Percentiles rank a stretch among this genome's conserved stretches.
Conservation (phyloP, 495 filamentous ascomycete genomes). For the Xylaria nigripes region DNA sequence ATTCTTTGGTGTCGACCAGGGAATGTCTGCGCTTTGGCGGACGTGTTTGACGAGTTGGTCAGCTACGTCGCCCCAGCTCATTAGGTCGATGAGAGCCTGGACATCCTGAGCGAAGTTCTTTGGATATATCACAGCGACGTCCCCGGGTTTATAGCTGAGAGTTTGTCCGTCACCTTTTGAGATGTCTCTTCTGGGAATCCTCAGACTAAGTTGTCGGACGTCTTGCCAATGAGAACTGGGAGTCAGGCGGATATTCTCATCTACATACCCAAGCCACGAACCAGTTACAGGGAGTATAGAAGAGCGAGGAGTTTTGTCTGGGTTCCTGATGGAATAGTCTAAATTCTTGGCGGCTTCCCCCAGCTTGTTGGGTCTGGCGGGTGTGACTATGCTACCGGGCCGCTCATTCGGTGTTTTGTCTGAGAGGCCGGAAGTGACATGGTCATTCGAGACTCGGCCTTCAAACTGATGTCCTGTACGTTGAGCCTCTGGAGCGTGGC, state of each 20-base stretch:
- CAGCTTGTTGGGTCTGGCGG: slow-evolving; percentile 29
- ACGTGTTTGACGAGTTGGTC: slow-evolving; percentile 47
- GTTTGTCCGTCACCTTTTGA: no score
- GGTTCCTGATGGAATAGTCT: slow-evolving; percentile 1
- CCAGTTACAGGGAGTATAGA: slow-evolving; percentile 50
- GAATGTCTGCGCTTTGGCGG: slow-evolving; percentile 29
- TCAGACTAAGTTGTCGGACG: slow-evolving; percentile 58
- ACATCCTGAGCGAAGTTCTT: slow-evolving; percentile 81
- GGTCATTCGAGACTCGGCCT: not conserved
- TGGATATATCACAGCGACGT: slow-evolving; percentile 70
- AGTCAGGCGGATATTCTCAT: slow-evolving; percentile 64
- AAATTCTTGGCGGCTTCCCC: slow-evolving; percentile 31
- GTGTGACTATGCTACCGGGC: slow-evolving; percentile 15
- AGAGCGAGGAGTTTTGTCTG: slow-evolving; percentile 24
- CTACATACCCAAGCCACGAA: slow-evolving; percentile 35
- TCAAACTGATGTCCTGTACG: not conserved
- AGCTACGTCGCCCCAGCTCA: slow-evolving; percentile 66
- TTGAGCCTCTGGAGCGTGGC: not conserved
- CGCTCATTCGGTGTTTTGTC: slow-evolving; percentile 15
- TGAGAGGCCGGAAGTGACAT: slow-evolving; percentile 14
- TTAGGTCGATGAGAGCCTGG: slow-evolving; percentile 59
- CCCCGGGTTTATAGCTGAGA: slow-evolving; percentile 52
- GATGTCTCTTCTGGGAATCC: slow-evolving; percentile 33
- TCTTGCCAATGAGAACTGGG: slow-evolving; percentile 82
- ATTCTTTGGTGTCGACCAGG: slow-evolving; percentile 19